Conservation (phyloP, 1,284 basidiomycete genomes). For the Meripilus lineatus region DNA sequence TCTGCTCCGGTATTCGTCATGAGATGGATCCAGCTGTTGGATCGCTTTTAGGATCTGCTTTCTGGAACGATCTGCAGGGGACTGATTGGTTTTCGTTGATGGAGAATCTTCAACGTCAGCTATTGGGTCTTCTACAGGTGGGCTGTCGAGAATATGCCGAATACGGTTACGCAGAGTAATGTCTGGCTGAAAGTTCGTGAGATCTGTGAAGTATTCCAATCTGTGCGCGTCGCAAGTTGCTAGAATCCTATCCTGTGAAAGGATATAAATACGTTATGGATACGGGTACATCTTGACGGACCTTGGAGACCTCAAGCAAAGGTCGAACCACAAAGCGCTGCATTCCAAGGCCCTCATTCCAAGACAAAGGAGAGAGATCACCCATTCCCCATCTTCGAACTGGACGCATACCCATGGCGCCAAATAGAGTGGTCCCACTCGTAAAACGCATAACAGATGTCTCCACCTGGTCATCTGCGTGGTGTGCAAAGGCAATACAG, state of each 20-base stretch:
- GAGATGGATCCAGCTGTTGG: conserved; percentile 1
- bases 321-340: conserved; percentile 64
- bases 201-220: conserved; percentile 58
- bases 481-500: conserved; percentile 63
- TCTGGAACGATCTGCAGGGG: too few relatives aligned
- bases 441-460: conserved; percentile 67
- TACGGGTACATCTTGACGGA: conserved; percentile 24
- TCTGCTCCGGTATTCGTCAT: too few relatives aligned
- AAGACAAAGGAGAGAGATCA: conserved; percentile 23
- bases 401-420: conserved; percentile 60
- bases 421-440: conserved; percentile 47
- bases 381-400: conserved; percentile 77
- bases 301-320: conserved; percentile 62
- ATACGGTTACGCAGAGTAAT: conserved; percentile 67
- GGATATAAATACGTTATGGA: conserved; percentile 1
- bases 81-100: too few relatives aligned
- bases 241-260: conserved; percentile 59
- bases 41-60: conserved; percentile 7
- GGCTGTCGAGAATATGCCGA: conserved; percentile 42
- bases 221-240: conserved; percentile 63
- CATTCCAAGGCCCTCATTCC: conserved; percentile 62
- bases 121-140: too few relatives aligned
- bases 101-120: not conserved
- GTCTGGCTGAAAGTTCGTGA: conserved; percentile 67
- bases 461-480: conserved; percentile 77